These are phyloP conservation scores for Aspergillus sp. DNA, from an alignment of 2,329 filamentous ascomycete genomes.

Conservation along the genomic window DNA sequence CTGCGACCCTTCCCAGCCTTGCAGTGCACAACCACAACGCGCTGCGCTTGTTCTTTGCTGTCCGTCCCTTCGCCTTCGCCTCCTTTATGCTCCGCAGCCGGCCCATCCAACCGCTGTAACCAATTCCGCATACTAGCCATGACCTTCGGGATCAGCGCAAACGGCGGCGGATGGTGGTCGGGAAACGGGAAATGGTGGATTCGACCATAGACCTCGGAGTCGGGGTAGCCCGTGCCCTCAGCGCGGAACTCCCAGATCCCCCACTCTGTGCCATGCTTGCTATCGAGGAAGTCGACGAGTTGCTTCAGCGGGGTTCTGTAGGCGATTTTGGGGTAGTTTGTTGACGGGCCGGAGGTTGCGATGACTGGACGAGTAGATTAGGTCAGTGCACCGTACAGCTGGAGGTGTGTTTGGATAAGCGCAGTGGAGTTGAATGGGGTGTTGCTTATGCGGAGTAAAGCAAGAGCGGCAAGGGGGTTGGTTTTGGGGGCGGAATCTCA, in stretches of 20 bases:
- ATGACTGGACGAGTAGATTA: conserved; percentile 47
- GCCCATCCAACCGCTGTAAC: conserved; percentile 52
- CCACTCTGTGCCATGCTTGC: conserved; percentile 81
- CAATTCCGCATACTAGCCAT: conserved; percentile 92
- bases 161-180: conserved; percentile 95
- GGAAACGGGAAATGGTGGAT: conserved; percentile 94
- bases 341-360: conserved; percentile 81
- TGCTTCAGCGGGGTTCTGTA: conserved; percentile 91
- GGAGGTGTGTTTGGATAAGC: not conserved
- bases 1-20: conserved; percentile 95
- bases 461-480: not conserved
- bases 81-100: conserved; percentile 11
- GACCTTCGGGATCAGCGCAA: conserved; percentile 81
- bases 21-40: conserved; percentile 91
- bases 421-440: too few relatives aligned
- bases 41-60: conserved; percentile 40
- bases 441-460: not conserved
- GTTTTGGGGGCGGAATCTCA: conserved; percentile 18
- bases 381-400: not conserved
- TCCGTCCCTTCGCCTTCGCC: not conserved
- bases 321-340: conserved; percentile 83
- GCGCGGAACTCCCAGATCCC: conserved; percentile 97
- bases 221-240: conserved; percentile 93
- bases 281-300: conserved; percentile 83
- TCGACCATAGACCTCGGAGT: conserved; percentile 79